Conservation (phyloP, 1,139 yeast species). For the Lodderomyces oxycetoniae region DNA sequence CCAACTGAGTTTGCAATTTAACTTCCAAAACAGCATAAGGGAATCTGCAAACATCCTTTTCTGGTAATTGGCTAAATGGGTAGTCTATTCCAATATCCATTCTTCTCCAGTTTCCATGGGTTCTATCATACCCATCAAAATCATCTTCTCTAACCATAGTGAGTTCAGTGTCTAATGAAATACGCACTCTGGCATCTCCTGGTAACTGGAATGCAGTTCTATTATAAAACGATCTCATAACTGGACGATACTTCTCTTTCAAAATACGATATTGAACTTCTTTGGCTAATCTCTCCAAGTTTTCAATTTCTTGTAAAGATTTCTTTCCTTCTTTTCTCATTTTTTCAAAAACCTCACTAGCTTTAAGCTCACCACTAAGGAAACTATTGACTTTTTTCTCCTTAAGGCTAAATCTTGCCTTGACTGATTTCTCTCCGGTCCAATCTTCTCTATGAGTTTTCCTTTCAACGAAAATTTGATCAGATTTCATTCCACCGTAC, state of each 20-base stretch:
- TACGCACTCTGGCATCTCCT: conserved; percentile 98
- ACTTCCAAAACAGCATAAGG: conserved; percentile 98
- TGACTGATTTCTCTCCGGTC: conserved; percentile 98
- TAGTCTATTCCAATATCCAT: conserved; percentile 97
- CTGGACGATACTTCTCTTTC: conserved; percentile 84
- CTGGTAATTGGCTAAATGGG: conserved; percentile 85
- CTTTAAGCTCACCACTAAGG: conserved; percentile 78
- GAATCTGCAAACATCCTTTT: conserved; percentile 81
- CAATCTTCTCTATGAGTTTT: conserved; percentile 98
- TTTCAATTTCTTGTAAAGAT: conserved; percentile 79
- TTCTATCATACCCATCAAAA: conserved; percentile 88
- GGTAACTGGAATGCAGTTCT: conserved; percentile 99
- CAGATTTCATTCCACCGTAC: conserved; percentile 97
- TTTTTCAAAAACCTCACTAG: conserved; percentile 85
- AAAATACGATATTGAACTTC: conserved; percentile 89
- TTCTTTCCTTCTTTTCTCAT: conserved; percentile 91
- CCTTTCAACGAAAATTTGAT: conserved; percentile 90
- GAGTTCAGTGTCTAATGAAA: conserved; percentile 92
- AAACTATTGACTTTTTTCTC: conserved; percentile 87
- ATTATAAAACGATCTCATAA: conserved; percentile 90
- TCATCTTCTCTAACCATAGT: conserved; percentile 96
- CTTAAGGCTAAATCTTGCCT: conserved; percentile 89
- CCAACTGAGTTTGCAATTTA: conserved; percentile 92
- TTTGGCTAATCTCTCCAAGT: conserved; percentile 83
- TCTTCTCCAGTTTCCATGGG: conserved; percentile 94